A percentile compares a stretch with the other conserved stretches of the same genome.
Conservation (phyloP, 2,329 filamentous ascomycete genomes). For the Diaporthe sp. region DNA sequence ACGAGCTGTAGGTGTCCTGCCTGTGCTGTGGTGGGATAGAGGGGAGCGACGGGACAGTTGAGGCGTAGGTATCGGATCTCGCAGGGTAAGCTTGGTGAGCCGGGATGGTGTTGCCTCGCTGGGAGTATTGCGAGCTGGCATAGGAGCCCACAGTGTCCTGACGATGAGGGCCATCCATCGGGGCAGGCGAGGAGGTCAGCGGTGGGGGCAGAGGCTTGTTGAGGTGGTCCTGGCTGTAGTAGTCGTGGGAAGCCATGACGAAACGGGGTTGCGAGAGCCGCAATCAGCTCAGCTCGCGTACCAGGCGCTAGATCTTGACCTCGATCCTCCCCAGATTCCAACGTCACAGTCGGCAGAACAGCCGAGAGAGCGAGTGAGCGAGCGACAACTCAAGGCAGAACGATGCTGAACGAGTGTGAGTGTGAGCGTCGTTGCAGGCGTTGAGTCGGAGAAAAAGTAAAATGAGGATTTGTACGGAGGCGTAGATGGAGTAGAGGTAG, state of each 20-base stretch:
- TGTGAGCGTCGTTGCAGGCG: not conserved
- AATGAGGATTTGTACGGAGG: not conserved
- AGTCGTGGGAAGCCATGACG: constrained; percentile 73
- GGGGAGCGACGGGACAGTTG: constrained; percentile 20
- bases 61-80: constrained; percentile 29
- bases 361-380: not conserved
- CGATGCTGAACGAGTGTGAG: constrained; percentile 10
- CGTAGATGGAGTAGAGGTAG: not conserved
- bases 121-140: constrained; percentile 36
- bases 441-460: not conserved
- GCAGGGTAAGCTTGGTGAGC: constrained; percentile 35
- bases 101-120: constrained; percentile 51
- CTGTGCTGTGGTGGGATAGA: constrained; percentile 26
- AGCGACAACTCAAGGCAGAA: not conserved
- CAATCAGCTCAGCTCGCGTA: constrained; percentile 31
- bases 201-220: constrained; percentile 35
- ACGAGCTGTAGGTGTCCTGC: constrained; percentile 33
- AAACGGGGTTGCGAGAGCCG: constrained; percentile 35
- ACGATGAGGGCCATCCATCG: constrained; percentile 31
- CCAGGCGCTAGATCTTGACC: not conserved
- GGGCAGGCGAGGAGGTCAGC: constrained; percentile 32
- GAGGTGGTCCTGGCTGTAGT: constrained; percentile 58
- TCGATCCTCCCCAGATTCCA: constrained; percentile 18
- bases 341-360: constrained; percentile 14
- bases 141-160: constrained; percentile 28